These are phyloP conservation scores for Aspergillus ostianus DNA, from an alignment of 495 filamentous ascomycete genomes.

Conservation along the genomic window DNA sequence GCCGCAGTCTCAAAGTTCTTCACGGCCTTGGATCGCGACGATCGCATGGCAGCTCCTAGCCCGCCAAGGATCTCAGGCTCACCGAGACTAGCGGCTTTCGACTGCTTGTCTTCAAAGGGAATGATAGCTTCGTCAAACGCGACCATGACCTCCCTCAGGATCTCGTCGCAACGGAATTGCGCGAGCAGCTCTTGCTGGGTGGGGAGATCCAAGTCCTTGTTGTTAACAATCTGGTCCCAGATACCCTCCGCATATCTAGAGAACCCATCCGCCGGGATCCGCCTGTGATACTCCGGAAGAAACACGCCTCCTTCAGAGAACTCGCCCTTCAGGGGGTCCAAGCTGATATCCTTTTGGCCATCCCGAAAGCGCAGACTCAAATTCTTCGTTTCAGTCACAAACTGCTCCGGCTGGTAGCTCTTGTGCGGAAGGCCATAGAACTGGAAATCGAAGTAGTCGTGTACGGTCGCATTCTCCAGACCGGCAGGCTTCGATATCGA, in stretches of 20 bases:
- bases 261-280: conserved; percentile 95
- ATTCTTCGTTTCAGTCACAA: conserved; percentile 74
- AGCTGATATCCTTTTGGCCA: conserved; percentile 65
- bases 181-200: conserved; percentile 96
- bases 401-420: conserved; percentile 91
- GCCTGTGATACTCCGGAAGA: conserved; percentile 88
- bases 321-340: conserved; percentile 52
- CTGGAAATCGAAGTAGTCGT: conserved; percentile 97
- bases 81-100: conserved; percentile 67
- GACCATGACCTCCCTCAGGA: conserved; percentile 78
- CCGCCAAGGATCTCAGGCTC: conserved; percentile 69
- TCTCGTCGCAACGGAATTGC: conserved; percentile 97
- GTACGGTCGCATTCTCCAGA: conserved; percentile 82
- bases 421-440: conserved; percentile 96
- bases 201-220: conserved; percentile 95
- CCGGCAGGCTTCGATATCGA: conserved; percentile 87
- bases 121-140: conserved; percentile 77
- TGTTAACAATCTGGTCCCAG: conserved; percentile 98
- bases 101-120: conserved; percentile 84
- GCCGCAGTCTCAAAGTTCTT: conserved; percentile 86
- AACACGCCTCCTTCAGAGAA: conserved; percentile 81
- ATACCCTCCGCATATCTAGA: conserved; percentile 87
- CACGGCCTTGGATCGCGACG: conserved; percentile 68
- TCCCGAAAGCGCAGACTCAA: conserved; percentile 79
- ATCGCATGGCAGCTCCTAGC: conserved; percentile 72